phyloP scores from a whole-genome alignment of 352 stramenopile genomes.

The Pythium dissimile region DNA sequence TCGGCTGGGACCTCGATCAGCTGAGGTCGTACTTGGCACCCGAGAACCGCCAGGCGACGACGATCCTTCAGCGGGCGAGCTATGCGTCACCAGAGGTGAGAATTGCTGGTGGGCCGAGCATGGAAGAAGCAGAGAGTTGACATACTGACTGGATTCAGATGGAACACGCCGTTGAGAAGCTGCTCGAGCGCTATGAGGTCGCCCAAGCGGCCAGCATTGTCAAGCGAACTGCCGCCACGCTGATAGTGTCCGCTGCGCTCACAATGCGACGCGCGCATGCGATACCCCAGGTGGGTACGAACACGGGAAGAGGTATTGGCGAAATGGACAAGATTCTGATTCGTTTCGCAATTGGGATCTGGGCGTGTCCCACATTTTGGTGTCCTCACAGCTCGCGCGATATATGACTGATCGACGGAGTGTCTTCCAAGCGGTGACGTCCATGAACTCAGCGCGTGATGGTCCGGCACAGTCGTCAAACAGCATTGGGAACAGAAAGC shows the following conservation, averaged over 20 bases:
- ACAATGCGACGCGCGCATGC: constrained; percentile 35
- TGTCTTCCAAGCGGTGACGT: constrained; percentile 17
- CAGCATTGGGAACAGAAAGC: constrained; percentile 36
- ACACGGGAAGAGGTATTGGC: too few species aligned
- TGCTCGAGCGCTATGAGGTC: constrained; percentile 60
- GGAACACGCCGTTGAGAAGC: constrained; percentile 55
- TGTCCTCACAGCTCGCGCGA: constrained; percentile 13
- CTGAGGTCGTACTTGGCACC: constrained; percentile 51
- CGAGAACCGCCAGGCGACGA: constrained; percentile 34
- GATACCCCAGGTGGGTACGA: constrained; percentile 33
- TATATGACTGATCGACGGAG: constrained; percentile 26
- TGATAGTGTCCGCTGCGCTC: constrained; percentile 34
- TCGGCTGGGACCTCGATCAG: constrained; percentile 51
- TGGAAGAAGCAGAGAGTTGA: not conserved
- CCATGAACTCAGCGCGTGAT: too few species aligned
- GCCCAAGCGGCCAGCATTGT: constrained; percentile 14
- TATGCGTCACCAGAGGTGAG: constrained; percentile 8
- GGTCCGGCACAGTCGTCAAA: too few species aligned
- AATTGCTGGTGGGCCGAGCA: not conserved
- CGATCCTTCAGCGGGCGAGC: constrained; percentile 31
- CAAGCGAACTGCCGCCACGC: constrained; percentile 23
- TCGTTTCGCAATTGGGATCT: not conserved
- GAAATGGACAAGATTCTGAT: not conserved
- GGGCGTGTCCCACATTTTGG: constrained; percentile 11
- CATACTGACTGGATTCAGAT: constrained; percentile 25